phyloP scores from a whole-genome alignment of 1,139 yeast species.

The Meyerozyma elateridarum region DNA sequence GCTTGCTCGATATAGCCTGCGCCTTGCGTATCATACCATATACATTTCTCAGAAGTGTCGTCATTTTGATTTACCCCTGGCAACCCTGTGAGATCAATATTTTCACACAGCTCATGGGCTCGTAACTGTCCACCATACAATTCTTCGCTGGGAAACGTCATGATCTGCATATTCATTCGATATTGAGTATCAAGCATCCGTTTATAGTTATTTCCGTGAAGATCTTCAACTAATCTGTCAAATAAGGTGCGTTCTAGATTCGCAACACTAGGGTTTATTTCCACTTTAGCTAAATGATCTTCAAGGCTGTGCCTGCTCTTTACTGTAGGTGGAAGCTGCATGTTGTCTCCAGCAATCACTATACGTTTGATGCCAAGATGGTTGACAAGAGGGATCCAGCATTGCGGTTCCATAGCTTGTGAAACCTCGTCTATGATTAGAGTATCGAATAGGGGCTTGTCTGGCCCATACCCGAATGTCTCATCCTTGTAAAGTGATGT shows the following conservation, averaged over 20 bases:
- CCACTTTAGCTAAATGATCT: constrained; percentile 12
- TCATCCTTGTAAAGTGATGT: constrained; percentile 38
- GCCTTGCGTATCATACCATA: constrained; percentile 95
- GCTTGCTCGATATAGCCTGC: constrained; percentile 69
- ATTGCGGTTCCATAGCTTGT: constrained; percentile 89
- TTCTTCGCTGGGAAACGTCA: constrained; percentile 70
- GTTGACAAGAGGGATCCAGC: constrained; percentile 89
- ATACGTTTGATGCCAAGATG: constrained; percentile 57
- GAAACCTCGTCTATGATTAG: constrained; percentile 93
- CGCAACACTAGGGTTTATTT: constrained; percentile 22
- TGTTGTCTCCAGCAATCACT: constrained; percentile 81
- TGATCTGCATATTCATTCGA: constrained; percentile 75
- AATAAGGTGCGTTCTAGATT: constrained; percentile 64
- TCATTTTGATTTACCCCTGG: constrained; percentile 40
- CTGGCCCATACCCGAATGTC: constrained; percentile 1
- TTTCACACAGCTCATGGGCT: constrained; percentile 60
- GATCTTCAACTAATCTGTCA: constrained; percentile 65
- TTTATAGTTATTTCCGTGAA: constrained; percentile 44
- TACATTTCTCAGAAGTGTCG: constrained; percentile 28
- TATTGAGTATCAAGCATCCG: constrained; percentile 69
- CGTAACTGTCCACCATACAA: constrained; percentile 59
- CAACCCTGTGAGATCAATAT: constrained; percentile 52
- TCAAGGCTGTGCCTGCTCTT: constrained; percentile 45
- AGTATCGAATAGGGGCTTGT: constrained; percentile 61
- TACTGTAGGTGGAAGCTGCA: constrained; percentile 80